Percentiles rank a stretch among this genome's conserved stretches.
phyloP scores from a whole-genome alignment of 2,329 filamentous ascomycete species.

The Tolypocladium paradoxum region DNA sequence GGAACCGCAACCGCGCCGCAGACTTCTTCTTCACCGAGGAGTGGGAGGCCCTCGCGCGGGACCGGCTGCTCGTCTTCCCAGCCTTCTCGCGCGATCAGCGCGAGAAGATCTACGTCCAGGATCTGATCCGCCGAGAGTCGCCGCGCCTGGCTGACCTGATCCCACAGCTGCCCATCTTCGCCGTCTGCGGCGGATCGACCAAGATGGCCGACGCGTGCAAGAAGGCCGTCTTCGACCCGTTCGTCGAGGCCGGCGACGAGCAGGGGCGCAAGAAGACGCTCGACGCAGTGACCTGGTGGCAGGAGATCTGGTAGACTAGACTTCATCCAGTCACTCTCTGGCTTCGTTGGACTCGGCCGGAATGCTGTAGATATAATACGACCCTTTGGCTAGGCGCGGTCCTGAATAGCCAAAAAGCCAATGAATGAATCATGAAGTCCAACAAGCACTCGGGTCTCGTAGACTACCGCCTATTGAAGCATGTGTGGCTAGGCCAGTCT shows the following conservation, averaged over 20 bases:
- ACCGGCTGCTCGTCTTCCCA: constrained; percentile 23
- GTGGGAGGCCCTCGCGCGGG: constrained; percentile 38
- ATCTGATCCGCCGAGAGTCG: constrained; percentile 36
- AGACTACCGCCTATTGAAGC: background rate
- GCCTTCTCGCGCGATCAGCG: constrained; percentile 38
- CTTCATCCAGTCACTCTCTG: background rate
- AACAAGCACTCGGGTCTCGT: no score
- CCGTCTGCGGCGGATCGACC: constrained; percentile 45
- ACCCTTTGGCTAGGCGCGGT: no score
- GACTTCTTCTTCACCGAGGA: constrained; percentile 80
- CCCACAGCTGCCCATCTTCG: constrained; percentile 31
- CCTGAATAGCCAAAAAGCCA: no score
- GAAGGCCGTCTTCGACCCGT: constrained; percentile 37
- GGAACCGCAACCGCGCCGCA: constrained; percentile 60
- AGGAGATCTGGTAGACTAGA: constrained; percentile 49
- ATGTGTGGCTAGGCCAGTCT: background rate
- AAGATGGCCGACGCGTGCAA: constrained; percentile 48
- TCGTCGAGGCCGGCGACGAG: constrained; percentile 26
- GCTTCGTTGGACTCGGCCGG: background rate
- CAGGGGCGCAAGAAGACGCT: constrained; percentile 28
- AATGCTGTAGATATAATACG: background rate
- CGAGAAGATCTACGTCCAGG: constrained; percentile 46
- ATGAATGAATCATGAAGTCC: no score
- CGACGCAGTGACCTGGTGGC: constrained; percentile 35
- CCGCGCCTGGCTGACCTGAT: constrained; percentile 22